phyloP scores from a whole-genome alignment of 176 grass and related monocot genomes.

The Elaeis guineensis region DNA sequence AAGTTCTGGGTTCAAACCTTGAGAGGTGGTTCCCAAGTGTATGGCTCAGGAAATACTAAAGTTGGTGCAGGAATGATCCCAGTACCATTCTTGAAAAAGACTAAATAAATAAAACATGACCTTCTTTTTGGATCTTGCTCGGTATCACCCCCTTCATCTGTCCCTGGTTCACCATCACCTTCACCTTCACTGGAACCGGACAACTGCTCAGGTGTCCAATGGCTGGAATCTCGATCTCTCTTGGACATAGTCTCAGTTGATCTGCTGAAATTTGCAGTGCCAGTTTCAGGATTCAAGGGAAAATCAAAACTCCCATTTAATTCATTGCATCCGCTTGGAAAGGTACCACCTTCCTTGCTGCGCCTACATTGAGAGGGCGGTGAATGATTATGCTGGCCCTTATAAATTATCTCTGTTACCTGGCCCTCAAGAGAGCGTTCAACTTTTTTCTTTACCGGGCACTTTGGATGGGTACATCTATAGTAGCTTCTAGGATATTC shows the following conservation, averaged over 20 bases:
- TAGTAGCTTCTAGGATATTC: constrained; percentile 81
- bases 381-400: constrained; percentile 58
- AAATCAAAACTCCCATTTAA: no score
- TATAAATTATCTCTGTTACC: constrained; percentile 84
- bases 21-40: no score
- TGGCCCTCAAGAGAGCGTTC: constrained; percentile 58
- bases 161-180: not conserved
- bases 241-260: constrained; percentile 16
- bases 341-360: not conserved
- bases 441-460: constrained; percentile 71
- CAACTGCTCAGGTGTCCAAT: constrained; percentile 4
- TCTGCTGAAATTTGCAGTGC: no score
- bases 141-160: not conserved
- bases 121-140: not conserved
- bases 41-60: no score
- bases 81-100: no score
- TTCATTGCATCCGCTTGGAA: not conserved
- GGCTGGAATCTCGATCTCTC: not conserved
- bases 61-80: no score
- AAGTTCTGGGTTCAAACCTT: no score
- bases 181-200: not conserved
- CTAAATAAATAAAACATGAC: not conserved
- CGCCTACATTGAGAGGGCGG: constrained; percentile 9
- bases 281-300: no score
- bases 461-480: constrained; percentile 59